A percentile compares a stretch with the other conserved stretches of the same genome.
Evolutionary conservation across 2,329 filamentous ascomycete species (phyloP).

Genomic region (Monilinia vaccinii-corymbosi): DNA sequence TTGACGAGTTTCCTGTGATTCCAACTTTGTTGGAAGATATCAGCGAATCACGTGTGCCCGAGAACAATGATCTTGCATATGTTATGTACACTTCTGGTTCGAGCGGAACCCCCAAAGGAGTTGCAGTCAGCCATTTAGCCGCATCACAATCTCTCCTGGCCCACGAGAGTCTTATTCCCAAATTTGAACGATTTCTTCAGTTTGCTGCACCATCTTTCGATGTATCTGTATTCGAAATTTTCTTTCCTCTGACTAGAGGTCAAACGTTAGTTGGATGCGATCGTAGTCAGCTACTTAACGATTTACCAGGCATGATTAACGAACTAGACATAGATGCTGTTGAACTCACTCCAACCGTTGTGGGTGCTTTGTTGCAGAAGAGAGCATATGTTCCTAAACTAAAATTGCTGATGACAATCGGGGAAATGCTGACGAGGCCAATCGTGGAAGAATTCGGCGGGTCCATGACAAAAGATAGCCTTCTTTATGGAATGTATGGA

Average conservation of each 20-base stretch:
- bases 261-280: conserved; percentile 64
- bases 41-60: conserved; percentile 11
- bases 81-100: conserved; percentile 92
- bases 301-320: conserved; percentile 61
- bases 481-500: conserved; percentile 90
- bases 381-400: conserved; percentile 58
- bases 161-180: conserved; percentile 68
- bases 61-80: conserved; percentile 52
- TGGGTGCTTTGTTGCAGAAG: conserved; percentile 63
- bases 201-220: conserved; percentile 92
- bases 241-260: conserved; percentile 73
- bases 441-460: conserved; percentile 73
- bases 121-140: conserved; percentile 70
- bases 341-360: conserved; percentile 83
- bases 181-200: conserved; percentile 73
- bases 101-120: conserved; percentile 82
- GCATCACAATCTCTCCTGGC: conserved; percentile 75
- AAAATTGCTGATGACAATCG: conserved; percentile 72
- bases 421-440: conserved; percentile 77
- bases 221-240: conserved; percentile 90
- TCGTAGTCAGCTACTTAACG: conserved; percentile 60
- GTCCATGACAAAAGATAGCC: conserved; percentile 37
- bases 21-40: not conserved
- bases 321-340: conserved; percentile 67
- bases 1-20: conserved; percentile 31